phyloP scores from a whole-genome alignment of 2,329 filamentous ascomycete species.

The Aureobasidium musti region DNA sequence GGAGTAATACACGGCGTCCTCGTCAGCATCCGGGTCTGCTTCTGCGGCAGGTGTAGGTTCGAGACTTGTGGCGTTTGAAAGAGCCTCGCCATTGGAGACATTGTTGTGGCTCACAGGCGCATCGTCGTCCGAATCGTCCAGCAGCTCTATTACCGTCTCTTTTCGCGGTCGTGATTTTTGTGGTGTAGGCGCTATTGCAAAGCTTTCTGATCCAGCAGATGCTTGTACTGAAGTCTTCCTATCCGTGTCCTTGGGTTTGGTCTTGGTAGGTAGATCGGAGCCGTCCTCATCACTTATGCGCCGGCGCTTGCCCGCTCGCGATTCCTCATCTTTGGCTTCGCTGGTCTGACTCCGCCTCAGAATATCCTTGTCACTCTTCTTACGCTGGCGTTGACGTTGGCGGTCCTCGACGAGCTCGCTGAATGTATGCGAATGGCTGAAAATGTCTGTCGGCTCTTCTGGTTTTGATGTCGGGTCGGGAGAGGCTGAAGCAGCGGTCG shows the following conservation, averaged over 20 bases:
- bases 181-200: constrained; percentile 15
- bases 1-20: constrained; percentile 38
- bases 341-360: constrained; percentile 1
- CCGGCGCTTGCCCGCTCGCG: constrained; percentile 34
- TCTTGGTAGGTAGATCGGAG: constrained; percentile 26
- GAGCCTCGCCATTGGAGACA: constrained; percentile 10
- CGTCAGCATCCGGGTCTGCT: constrained; percentile 33
- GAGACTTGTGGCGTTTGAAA: constrained; percentile 5
- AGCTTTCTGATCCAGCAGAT: constrained; percentile 30
- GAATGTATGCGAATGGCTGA: constrained; percentile 48
- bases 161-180: constrained; percentile 15
- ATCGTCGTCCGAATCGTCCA: constrained; percentile 17
- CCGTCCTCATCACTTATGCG: constrained; percentile 35
- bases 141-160: constrained; percentile 29
- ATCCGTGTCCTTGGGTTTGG: constrained; percentile 26
- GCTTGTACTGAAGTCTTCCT: constrained; percentile 30
- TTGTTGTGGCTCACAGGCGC: constrained; percentile 29
- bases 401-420: constrained; percentile 45
- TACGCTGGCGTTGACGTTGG: constrained; percentile 38
- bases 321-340: constrained; percentile 8
- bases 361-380: constrained; percentile 35
- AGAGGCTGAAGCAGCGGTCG: constrained; percentile 8
- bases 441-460: constrained; percentile 43
- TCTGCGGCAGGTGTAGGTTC: constrained; percentile 26
- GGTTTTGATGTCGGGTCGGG: constrained; percentile 6